A percentile compares a stretch with the other conserved stretches of the same genome.
These are phyloP conservation scores for Phytophthora melonis DNA, from an alignment of 352 stramenopile species.

Conservation along the genomic window DNA sequence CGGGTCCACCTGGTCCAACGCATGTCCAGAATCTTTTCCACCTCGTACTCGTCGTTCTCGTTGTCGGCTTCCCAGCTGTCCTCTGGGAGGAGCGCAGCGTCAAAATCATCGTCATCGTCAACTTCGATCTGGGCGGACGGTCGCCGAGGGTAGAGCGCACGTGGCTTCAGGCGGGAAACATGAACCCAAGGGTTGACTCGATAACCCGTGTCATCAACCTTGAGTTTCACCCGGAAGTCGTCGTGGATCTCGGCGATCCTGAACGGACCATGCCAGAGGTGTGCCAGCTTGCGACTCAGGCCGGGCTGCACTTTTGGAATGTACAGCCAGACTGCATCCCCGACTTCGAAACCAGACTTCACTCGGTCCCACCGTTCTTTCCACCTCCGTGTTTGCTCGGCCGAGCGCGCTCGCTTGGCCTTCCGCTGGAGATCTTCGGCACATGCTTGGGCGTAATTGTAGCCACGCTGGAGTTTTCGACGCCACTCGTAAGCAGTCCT, in stretches of 20 bases:
- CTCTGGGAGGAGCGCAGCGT: neutral
- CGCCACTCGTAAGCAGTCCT: slow-evolving; percentile 7
- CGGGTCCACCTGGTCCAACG: neutral
- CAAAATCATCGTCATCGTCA: neutral
- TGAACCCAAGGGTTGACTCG: slow-evolving; percentile 1
- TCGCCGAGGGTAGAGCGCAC: neutral
- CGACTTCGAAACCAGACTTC: neutral
- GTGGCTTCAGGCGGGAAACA: slow-evolving; percentile 1
- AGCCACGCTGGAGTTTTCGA: neutral
- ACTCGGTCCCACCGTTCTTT: neutral
- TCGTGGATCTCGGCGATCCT: neutral
- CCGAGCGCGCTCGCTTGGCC: neutral
- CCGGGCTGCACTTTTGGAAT: neutral
- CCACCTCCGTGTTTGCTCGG: neutral
- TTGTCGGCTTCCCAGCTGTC: neutral
- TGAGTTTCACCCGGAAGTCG: neutral
- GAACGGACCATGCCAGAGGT: slow-evolving; percentile 14
- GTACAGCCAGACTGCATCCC: slow-evolving; percentile 6
- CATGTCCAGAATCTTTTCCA: neutral
- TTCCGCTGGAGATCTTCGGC: slow-evolving; percentile 7
- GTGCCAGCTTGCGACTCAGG: neutral
- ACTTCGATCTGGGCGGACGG: neutral
- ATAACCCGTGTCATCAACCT: neutral
- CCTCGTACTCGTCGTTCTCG: neutral
- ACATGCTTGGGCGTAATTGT: slow-evolving; percentile 5